Conservation (phyloP, 1,284 basidiomycete genomes). For the Chalciporus sp. region DNA sequence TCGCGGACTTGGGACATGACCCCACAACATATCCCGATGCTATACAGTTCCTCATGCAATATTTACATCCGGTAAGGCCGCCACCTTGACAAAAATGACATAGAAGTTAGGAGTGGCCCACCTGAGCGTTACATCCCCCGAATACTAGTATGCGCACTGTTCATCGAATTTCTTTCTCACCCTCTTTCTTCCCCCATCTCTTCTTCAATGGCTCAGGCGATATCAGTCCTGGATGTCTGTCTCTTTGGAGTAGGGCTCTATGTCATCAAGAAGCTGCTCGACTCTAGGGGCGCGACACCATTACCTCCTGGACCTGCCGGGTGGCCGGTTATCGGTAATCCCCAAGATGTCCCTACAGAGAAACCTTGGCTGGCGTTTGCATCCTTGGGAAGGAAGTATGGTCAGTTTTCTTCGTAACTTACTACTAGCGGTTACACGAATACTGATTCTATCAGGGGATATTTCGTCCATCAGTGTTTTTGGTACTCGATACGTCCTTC, state of each 20-base stretch:
- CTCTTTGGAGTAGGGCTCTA: constrained; percentile 17
- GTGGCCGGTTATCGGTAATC: constrained; percentile 39
- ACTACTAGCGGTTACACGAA: not conserved
- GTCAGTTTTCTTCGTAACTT: constrained; percentile 20
- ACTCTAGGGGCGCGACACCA: constrained; percentile 3
- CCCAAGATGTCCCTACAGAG: constrained; percentile 42
- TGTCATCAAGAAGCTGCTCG: constrained; percentile 2
- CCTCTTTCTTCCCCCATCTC: too few species aligned
- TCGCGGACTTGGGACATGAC: too few species aligned
- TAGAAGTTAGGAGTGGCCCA: too few species aligned
- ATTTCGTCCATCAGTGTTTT: constrained; percentile 22
- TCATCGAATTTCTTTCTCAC: too few species aligned
- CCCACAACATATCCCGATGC: too few species aligned
- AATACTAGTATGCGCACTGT: too few species aligned
- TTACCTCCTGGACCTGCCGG: constrained; percentile 38
- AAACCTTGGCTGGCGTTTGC: constrained; percentile 47
- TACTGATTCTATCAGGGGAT: constrained; percentile 18
- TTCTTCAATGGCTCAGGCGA: too few species aligned
- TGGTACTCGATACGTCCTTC: constrained; percentile 25
- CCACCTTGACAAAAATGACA: too few species aligned
- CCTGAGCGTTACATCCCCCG: too few species aligned
- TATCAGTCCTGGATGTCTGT: constrained; percentile 9
- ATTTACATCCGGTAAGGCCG: too few species aligned
- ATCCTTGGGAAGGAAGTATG: constrained; percentile 47
- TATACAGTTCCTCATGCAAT: too few species aligned